Evolutionary conservation across 2,329 filamentous ascomycete genomes (phyloP), one percentile per base, ranked within the genome.

Genomic region (Ophiosphaerella herpotricha): DNA sequence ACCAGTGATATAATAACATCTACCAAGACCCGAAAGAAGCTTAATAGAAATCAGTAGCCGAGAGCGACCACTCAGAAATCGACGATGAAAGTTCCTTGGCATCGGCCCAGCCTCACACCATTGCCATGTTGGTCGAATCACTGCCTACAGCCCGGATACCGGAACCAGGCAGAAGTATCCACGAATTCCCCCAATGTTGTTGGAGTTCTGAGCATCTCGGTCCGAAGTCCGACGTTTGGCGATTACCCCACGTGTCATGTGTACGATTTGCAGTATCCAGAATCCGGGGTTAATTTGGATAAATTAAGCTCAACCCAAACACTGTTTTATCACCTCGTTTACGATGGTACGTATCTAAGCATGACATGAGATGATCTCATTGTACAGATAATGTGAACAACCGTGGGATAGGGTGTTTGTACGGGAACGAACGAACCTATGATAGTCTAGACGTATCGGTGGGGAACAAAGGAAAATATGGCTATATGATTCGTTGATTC

Each of bases 201-300:
- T 39, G 43, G 26, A 31, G n/a, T 18, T 35, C 36, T 40, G n/a
- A 11, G 14, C 16, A 5, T 24, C 43, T 18, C 36, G 36, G 36
- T 39, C 43, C 43, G 43, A 46, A 23, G 9, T 46, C 43, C 43
- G 43, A 46, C 13, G 33, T 34, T 39, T n/a, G 38, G 29, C 29
- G 24, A 34, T n/a, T 34, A 12, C 33, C 37, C 43, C 43, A 46
- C 36, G 36, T 46, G 43, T 39, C 43, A 46, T 33, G 43, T 29
- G 43, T 34, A 29, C 43, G 16, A 39, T 3, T 23, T 39, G 36
- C 43, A 35, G 43, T 26, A 39, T 12, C 43, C 36, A 46, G 12
- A 46, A 46, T 34, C 43, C 34, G 36, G 43, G 43, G 29, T 46
- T 39, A 39, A 46, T 46, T 7, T 46, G 36, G 43, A 21, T 46